Evolutionary conservation across 768 basidiomycete genomes (phyloP).

Genomic region (Auriscalpium microsporum): DNA sequence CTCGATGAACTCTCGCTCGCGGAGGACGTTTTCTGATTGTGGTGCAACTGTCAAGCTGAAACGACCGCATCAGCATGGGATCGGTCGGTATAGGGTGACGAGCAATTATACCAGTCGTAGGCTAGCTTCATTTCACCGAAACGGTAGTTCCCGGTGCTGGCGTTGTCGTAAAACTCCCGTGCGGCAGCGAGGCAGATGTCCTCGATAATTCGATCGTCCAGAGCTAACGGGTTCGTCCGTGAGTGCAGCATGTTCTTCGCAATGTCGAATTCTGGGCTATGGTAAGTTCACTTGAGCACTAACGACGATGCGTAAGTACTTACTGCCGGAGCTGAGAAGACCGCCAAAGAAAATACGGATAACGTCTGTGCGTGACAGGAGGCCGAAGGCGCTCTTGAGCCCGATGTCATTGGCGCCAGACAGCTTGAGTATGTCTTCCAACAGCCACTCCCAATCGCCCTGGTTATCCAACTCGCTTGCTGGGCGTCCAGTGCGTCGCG

Average conservation of each 20-base stretch:
- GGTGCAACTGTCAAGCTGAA: slow-evolving; percentile 68
- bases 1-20: slow-evolving; percentile 91
- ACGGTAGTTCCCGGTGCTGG: slow-evolving; percentile 85
- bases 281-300: not conserved
- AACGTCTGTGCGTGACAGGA: slow-evolving; percentile 63
- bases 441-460: slow-evolving; percentile 80
- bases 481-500: slow-evolving; percentile 52
- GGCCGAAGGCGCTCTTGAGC: slow-evolving; percentile 71
- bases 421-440: slow-evolving; percentile 87
- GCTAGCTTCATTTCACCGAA: slow-evolving; percentile 94
- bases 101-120: slow-evolving; percentile 70
- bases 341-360: slow-evolving; percentile 81
- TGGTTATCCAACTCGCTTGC: slow-evolving; percentile 45
- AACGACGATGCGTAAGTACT: slow-evolving; percentile 30
- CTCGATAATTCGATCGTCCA: slow-evolving; percentile 51
- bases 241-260: slow-evolving; percentile 55
- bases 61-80: not conserved
- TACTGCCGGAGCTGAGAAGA: slow-evolving; percentile 78
- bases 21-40: slow-evolving; percentile 48
- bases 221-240: slow-evolving; percentile 34
- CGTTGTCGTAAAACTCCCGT: slow-evolving; percentile 92
- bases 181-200: slow-evolving; percentile 74
- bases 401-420: slow-evolving; percentile 53
- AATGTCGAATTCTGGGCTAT: slow-evolving; percentile 49
- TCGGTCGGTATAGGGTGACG: not conserved